Evolutionary conservation across 768 basidiomycete species (phyloP).

Genomic region (Tricholomella constricta): DNA sequence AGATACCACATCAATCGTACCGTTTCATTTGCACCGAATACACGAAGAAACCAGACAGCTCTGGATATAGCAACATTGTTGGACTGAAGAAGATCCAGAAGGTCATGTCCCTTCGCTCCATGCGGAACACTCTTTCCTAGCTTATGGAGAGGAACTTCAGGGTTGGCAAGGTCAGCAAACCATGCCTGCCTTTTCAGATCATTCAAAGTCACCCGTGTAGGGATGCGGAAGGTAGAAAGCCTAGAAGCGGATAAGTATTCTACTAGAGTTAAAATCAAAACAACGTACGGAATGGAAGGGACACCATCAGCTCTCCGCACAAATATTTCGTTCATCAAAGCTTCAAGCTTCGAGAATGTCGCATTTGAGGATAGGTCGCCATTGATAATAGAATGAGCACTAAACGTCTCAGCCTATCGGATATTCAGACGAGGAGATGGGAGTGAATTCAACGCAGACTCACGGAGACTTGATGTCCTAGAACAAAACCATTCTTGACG

Average conservation of each 20-base stretch:
- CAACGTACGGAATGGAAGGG: constrained; percentile 64
- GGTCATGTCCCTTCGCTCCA: constrained; percentile 81
- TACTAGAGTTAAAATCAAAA: neutral
- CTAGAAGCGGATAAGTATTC: constrained; percentile 33
- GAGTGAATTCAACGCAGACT: constrained; percentile 20
- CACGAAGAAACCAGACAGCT: constrained; percentile 86
- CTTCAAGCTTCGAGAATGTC: constrained; percentile 63
- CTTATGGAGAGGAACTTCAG: constrained; percentile 77
- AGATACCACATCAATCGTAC: constrained; percentile 33
- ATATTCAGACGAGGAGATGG: neutral
- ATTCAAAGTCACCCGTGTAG: constrained; percentile 79
- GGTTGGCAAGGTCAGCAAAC: constrained; percentile 83
- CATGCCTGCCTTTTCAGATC: constrained; percentile 79
- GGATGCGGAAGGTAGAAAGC: constrained; percentile 72
- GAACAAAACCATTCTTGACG: constrained; percentile 65
- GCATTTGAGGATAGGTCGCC: constrained; percentile 51
- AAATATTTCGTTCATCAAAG: constrained; percentile 78
- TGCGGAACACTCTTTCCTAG: constrained; percentile 86
- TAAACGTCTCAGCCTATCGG: constrained; percentile 64
- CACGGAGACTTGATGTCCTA: constrained; percentile 60
- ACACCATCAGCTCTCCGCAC: constrained; percentile 57
- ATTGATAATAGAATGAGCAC: constrained; percentile 54
- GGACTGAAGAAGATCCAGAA: constrained; percentile 75
- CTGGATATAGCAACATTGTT: constrained; percentile 78
- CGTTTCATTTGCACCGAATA: constrained; percentile 86